A percentile compares a stretch with the other conserved stretches of the same genome.
Conservation (phyloP, 2,329 filamentous ascomycete species). For the Aspergillus sergii region DNA sequence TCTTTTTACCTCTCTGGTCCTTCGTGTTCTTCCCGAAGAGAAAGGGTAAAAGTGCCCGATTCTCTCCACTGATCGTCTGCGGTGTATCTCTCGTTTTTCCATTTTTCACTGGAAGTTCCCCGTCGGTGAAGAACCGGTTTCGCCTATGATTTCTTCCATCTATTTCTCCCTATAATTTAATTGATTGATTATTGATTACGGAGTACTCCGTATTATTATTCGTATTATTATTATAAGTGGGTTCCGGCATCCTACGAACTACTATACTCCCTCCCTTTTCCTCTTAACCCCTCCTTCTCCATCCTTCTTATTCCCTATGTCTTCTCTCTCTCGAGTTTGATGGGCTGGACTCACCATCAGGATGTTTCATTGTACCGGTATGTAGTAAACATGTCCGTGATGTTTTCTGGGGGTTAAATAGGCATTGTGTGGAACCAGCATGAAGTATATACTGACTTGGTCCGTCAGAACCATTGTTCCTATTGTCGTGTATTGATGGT, state of each 20-base stretch:
- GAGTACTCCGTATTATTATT: background rate
- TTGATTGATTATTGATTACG: background rate
- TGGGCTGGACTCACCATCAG: background rate
- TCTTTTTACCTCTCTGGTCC: background rate
- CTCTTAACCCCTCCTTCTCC: background rate
- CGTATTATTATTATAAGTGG: background rate
- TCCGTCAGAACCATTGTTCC: background rate
- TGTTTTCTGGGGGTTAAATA: background rate
- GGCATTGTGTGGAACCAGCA: background rate
- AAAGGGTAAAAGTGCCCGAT: background rate
- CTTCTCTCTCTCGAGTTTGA: background rate
- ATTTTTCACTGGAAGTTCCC: background rate
- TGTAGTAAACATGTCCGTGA: background rate
- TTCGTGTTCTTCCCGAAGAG: background rate
- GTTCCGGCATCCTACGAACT: background rate
- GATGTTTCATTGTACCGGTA: background rate
- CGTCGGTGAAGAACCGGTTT: background rate
- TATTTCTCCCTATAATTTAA: background rate
- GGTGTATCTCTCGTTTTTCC: background rate
- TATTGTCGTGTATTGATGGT: background rate
- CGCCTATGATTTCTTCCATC: background rate
- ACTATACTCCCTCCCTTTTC: background rate
- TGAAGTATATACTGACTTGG: background rate
- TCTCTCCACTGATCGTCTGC: background rate
- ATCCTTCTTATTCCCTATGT: background rate